Evolutionary conservation across 2,329 filamentous ascomycete species (phyloP), one percentile per base, ranked within the genome.

Genomic region (Stromatinia cepivora): DNA sequence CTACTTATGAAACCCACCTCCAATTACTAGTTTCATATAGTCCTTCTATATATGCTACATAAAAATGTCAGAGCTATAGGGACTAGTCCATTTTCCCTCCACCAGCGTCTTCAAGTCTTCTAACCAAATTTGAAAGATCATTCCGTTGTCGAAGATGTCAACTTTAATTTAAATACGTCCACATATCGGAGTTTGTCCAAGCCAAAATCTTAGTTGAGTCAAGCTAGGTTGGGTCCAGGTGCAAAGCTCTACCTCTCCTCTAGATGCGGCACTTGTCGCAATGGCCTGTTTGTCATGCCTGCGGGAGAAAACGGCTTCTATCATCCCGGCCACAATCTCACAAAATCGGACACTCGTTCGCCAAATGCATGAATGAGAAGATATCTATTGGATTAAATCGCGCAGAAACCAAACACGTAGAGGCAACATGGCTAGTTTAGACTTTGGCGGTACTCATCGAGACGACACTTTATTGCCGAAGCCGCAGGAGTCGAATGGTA

Each of bases 321-420:
- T 95, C 70, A 97, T 97, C 13, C 94, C 94, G 0, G 89, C 89
- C 2, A 92, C 88, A 20, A 87, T 34, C 13, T 25, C 10, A 10
- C 9, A 25, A 11, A 85, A 17, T 79, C 82, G 86, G 73, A 72
- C 25, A 76, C 61, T 59, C 75, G 73, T 54, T 78, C 71, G 81
- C 84, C 84, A 9, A 96, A 81, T 52, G 84, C 79, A 0, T 84
- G 80, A 0, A 97, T 92, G 0, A 97, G 85, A 0, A 90, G 88
- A 77, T 97, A 93, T 1, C 90, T 88, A 70, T 91, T 94, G 82
- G 92, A 97, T 81, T 94, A 97, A 34, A 93, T 93, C 1, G 97
- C 86, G 0, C 97, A 85, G 71, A 96, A 90, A 25, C 93, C 77
- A 94, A 89, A 74, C 82, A 84, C 8, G 79, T 76, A 11, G 81